phyloP scores from a whole-genome alignment of 2,329 filamentous ascomycete genomes.

The Sporothrix schenckii region DNA sequence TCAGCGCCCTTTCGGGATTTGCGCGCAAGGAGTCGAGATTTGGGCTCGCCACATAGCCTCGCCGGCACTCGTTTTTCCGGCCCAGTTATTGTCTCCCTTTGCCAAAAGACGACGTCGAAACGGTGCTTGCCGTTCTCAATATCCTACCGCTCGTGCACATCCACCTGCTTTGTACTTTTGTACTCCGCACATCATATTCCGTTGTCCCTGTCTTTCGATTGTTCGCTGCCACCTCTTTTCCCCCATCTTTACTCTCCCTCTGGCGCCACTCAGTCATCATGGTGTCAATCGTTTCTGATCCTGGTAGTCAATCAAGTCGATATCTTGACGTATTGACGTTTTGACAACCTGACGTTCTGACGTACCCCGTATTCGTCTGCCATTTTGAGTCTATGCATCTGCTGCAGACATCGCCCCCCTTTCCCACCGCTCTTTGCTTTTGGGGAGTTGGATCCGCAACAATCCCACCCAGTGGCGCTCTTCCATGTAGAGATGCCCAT shows the following conservation, averaged over 20 bases:
- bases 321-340: not conserved
- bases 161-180: not conserved
- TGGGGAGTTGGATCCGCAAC: not conserved
- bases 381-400: not conserved
- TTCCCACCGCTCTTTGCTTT: constrained; percentile 24
- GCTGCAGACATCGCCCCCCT: not conserved
- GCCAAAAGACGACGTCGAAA: not conserved
- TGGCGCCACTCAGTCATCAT: constrained; percentile 10
- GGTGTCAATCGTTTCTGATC: not conserved
- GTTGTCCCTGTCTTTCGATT: not conserved
- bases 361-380: not conserved
- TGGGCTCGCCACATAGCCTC: constrained; percentile 5
- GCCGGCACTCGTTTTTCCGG: constrained; percentile 11
- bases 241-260: not conserved
- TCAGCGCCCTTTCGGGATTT: constrained; percentile 1
- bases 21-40: too few species aligned
- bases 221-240: not conserved
- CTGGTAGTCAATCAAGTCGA: not conserved
- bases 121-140: not conserved
- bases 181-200: too few species aligned
- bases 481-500: too few species aligned
- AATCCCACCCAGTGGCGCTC: not conserved
- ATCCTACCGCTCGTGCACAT: not conserved
- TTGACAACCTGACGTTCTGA: not conserved
- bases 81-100: not conserved